A percentile compares a stretch with the other conserved stretches of the same genome.
phyloP scores from a whole-genome alignment of 495 filamentous ascomycete species.

The Cenococcum geophilum region DNA sequence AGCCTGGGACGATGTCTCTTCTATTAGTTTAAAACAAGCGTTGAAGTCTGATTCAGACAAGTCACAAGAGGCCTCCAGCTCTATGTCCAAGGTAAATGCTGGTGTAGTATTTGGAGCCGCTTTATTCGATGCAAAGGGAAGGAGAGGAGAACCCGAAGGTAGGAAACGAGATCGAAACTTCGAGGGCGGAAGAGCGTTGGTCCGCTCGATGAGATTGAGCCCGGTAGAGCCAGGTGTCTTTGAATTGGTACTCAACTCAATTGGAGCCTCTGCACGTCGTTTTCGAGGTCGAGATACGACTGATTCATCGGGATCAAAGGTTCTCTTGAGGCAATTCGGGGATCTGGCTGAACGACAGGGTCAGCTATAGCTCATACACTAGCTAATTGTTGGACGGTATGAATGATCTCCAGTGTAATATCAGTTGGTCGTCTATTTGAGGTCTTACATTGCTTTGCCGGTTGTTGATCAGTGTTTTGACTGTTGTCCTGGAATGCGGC shows the following conservation, averaged over 20 bases:
- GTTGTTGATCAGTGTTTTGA: too few species aligned
- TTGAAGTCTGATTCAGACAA: conserved; percentile 51
- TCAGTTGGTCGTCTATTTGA: too few species aligned
- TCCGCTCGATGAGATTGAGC: neutral
- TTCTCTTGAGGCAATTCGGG: neutral
- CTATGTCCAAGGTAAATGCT: neutral
- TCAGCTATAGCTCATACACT: too few species aligned
- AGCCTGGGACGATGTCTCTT: conserved; percentile 57
- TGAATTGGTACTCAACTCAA: neutral
- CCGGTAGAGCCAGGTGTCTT: neutral
- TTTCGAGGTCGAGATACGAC: neutral
- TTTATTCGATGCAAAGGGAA: neutral
- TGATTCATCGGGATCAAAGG: neutral
- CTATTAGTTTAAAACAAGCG: conserved; percentile 65
- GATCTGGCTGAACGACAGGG: neutral
- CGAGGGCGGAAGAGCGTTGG: neutral
- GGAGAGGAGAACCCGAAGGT: conserved; percentile 30
- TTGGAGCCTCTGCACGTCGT: neutral
- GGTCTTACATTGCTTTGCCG: too few species aligned
- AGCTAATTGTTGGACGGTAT: too few species aligned
- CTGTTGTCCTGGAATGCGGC: too few species aligned
- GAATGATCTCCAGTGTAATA: too few species aligned
- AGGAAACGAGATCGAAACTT: conserved; percentile 17
- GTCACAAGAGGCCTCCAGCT: conserved; percentile 10
- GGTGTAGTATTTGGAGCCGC: too few species aligned